Evolutionary conservation across 139 green algal genomes (phyloP).

Genomic region (Tetraselmis chui): DNA sequence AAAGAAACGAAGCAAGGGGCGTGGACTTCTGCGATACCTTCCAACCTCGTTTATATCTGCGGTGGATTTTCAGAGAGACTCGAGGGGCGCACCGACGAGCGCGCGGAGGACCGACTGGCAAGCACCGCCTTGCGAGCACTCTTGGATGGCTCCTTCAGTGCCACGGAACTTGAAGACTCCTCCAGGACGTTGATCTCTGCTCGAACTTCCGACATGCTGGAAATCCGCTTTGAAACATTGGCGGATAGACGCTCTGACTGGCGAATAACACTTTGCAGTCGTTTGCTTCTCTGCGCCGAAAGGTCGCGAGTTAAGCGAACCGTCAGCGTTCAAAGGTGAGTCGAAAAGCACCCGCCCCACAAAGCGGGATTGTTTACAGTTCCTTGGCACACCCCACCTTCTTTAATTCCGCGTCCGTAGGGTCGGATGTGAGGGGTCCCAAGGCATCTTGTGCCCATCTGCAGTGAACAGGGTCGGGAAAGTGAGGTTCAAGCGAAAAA

Average conservation of each 20-base stretch:
- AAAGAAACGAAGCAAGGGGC: too few relatives aligned
- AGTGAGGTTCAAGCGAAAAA: too few relatives aligned
- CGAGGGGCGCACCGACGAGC: not conserved
- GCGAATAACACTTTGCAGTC: not conserved
- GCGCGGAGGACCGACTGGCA: not conserved
- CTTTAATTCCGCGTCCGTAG: not conserved
- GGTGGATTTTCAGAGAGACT: too few relatives aligned
- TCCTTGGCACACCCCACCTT: too few relatives aligned
- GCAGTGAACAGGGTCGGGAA: too few relatives aligned
- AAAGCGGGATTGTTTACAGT: too few relatives aligned
- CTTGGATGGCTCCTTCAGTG: not conserved
- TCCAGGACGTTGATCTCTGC: not conserved
- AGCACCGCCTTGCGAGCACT: not conserved
- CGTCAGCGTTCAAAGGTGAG: too few relatives aligned
- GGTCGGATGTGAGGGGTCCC: not conserved
- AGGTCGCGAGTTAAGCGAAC: too few relatives aligned
- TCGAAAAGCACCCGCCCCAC: too few relatives aligned
- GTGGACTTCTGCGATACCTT: too few relatives aligned
- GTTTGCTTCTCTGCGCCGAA: not conserved
- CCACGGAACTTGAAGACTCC: not conserved
- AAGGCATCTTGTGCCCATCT: not conserved
- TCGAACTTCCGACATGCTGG: not conserved
- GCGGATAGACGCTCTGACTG: not conserved
- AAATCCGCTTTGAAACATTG: not conserved
- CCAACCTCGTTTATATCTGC: too few relatives aligned